These are phyloP conservation scores for Emydomyces testavorans DNA, from an alignment of 2,329 filamentous ascomycete species.

Conservation along the genomic window DNA sequence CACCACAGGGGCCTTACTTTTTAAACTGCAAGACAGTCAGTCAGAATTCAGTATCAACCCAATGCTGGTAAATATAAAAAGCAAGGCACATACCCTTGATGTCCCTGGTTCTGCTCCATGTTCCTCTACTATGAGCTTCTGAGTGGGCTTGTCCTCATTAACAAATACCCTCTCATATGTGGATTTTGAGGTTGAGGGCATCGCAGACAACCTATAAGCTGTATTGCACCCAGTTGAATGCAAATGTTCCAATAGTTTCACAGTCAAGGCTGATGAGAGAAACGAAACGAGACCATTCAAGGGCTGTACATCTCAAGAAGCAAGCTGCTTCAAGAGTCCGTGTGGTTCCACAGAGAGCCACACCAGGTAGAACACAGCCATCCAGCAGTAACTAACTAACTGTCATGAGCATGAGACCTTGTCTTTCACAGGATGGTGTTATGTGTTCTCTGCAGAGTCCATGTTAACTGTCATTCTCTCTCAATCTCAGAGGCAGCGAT, in stretches of 20 bases:
- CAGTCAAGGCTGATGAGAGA: not conserved
- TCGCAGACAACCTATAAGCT: not conserved
- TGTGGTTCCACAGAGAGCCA: not conserved
- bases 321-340: not conserved
- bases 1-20: not conserved
- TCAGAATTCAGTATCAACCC: not conserved
- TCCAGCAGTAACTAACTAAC: not conserved
- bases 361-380: not conserved
- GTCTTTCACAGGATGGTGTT: not conserved
- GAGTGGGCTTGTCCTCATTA: not conserved
- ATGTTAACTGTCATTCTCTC: not conserved
- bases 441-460: not conserved
- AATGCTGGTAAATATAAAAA: not conserved
- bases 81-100: conserved; percentile 25
- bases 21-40: conserved; percentile 11
- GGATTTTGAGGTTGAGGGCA: not conserved
- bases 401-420: no score
- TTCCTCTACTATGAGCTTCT: conserved; percentile 13
- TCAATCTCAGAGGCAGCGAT: not conserved
- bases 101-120: conserved; percentile 12
- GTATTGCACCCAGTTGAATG: not conserved
- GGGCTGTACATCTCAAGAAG: not conserved
- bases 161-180: not conserved
- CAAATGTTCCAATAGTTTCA: no score
- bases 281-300: not conserved